Evolutionary conservation across 768 basidiomycete genomes (phyloP), one percentile per base, ranked within the genome.

Genomic region (Mycena kentingensis): DNA sequence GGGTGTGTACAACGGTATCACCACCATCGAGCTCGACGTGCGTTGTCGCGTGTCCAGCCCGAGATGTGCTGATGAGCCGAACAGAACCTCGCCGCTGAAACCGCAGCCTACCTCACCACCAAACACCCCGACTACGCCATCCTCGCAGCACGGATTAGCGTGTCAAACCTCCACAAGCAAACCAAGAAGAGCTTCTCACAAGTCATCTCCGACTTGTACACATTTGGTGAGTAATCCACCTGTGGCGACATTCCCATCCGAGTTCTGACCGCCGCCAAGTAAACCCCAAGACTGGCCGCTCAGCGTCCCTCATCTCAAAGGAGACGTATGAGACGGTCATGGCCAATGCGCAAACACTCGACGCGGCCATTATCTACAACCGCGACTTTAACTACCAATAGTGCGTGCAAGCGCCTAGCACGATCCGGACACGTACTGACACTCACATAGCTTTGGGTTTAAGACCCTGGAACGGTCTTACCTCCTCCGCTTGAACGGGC

Each of bases 391-490:
- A 82, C 68, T 98, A 98, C 77, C 94, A 97, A 71, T 97, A 73
- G 93, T 95, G 50, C 34, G 90, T 73, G 10, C 0, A 3, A 10
- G 16, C 13, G 34, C 18, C 28, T 42, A 2, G 22, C 45, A 10
- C 35, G 13, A 43, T 51, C 27, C 12, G 18, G 3, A 36, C 19
- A 4, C 32, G 51, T 31, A 39, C 50, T 54, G 38, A 41, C 25
- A n/a, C n/a, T 18, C 45, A 18, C 25, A 7, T 36, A 92, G 90
- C 74, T 99, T 99, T 65, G 97, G 97, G n/a, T 98, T 98, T 84
- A 99, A 99, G 73, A 99, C 97, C 3, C 85, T 99, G 27, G 97
- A 99, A 72, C 89, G 95, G 27, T 98, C 95, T 2, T 99, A 99
- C 71, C 84, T 98, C 5, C 86, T 99, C 35, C 87, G 94, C 52